Evolutionary conservation across 352 stramenopile species (phyloP).

Genomic region (Albugo laibachii): DNA sequence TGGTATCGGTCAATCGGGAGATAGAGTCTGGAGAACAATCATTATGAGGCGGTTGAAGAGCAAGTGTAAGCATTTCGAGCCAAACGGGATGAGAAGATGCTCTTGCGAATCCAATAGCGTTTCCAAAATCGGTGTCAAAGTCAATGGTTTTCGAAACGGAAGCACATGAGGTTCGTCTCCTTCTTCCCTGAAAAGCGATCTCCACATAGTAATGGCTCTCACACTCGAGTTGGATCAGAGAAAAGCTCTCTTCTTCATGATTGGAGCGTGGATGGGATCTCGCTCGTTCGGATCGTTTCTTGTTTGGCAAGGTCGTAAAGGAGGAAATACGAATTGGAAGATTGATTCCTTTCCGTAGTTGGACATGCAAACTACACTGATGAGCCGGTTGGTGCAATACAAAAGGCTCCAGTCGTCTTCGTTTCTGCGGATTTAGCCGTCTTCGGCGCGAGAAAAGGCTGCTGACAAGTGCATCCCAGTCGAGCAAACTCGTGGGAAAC

Average conservation of each 20-base stretch:
- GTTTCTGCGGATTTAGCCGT: slow-evolving; percentile 24
- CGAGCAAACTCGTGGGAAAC: slow-evolving; percentile 20
- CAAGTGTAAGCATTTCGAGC: slow-evolving; percentile 83
- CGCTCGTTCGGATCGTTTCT: neutral
- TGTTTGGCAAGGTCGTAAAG: neutral
- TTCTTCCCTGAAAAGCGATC: slow-evolving; percentile 62
- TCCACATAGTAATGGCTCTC: slow-evolving; percentile 61
- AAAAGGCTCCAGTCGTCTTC: slow-evolving; percentile 8
- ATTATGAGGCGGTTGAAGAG: slow-evolving; percentile 63
- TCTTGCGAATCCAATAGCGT: no score
- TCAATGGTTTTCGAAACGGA: slow-evolving; percentile 7
- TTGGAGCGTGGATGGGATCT: neutral
- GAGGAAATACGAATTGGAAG: slow-evolving; percentile 22
- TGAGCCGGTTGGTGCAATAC: slow-evolving; percentile 29
- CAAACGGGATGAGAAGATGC: slow-evolving; percentile 30
- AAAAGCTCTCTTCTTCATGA: no score
- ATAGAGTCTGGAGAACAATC: slow-evolving; percentile 68
- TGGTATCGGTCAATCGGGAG: slow-evolving; percentile 39
- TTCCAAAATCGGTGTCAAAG: no score
- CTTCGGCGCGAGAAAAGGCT: slow-evolving; percentile 29
- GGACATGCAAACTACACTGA: slow-evolving; percentile 58
- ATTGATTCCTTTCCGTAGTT: slow-evolving; percentile 62
- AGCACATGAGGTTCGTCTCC: slow-evolving; percentile 35
- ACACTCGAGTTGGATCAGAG: neutral
- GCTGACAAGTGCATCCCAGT: slow-evolving; percentile 37